Evolutionary conservation across 208 protist species (phyloP).

Genomic region (Lotmaria passim): DNA sequence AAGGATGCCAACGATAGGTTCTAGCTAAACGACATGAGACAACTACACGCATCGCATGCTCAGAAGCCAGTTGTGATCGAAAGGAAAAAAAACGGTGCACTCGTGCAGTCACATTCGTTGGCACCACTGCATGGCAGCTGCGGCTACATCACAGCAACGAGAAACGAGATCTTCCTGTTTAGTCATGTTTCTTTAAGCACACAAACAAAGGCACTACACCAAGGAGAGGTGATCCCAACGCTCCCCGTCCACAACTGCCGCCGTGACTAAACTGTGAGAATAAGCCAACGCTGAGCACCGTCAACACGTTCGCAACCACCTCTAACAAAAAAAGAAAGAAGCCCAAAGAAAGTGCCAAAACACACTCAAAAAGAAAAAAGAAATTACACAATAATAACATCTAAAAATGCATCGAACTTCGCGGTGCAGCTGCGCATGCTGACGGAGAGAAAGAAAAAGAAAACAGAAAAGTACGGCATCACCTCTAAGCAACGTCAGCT

Average conservation of each 20-base stretch:
- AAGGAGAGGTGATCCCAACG: not conserved
- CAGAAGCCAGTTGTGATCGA: no score
- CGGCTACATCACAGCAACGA: no score
- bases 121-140: no score
- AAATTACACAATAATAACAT: not conserved
- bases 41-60: no score
- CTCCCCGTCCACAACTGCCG: not conserved
- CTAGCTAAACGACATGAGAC: no score
- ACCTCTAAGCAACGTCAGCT: slow-evolving; percentile 6
- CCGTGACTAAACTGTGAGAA: slow-evolving; percentile 19
- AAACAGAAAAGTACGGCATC: not conserved
- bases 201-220: not conserved
- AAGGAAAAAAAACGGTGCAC: no score
- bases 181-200: not conserved
- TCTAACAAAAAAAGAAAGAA: slow-evolving; percentile 18
- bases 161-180: no score
- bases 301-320: not conserved
- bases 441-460: slow-evolving; percentile 2
- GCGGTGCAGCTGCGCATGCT: not conserved
- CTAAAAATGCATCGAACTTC: not conserved
- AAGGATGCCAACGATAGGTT: no score
- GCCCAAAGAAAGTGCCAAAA: not conserved
- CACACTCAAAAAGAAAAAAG: not conserved
- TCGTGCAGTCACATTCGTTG: no score
- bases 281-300: not conserved